Evolutionary conservation across 208 protist genomes (phyloP), one percentile per base, ranked within the genome.

Genomic region (Trypanosomatidae sp.): DNA sequence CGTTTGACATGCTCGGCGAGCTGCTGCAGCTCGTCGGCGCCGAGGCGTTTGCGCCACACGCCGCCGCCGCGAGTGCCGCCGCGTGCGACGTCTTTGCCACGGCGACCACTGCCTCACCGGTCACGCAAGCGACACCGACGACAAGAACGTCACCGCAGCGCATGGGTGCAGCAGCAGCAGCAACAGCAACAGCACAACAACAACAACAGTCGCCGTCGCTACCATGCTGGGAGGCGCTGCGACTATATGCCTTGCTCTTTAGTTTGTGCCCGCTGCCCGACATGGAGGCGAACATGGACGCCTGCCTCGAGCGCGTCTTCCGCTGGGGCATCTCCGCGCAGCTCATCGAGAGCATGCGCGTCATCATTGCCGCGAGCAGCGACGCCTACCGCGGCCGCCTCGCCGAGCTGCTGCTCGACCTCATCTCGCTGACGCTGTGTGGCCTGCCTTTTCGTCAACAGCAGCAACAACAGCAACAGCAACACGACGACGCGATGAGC

Each of bases 351-450:
- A 78, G 68, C 41, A 86, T 92, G 78, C 50, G 72, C 8, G 62
- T 72, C 42, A 87, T 92, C 50, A 84, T 88, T 44, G 48, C 77
- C 1, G 59, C 66, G 10, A 74, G 75, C 11, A 67, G 56, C 37
- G 37, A 37, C 25, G 54, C 70, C 52, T 79, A 81, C 48, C 71
- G 72, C 18, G 56, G 58, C 15, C 79, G 77, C 52, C 43, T 92
- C 32, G 78, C 88, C 48, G 74, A 88, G 48, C 70, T 66, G 20
- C 48, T 92, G 43, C 66, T 92, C 7, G 83, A 92, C 52, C 79
- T 86, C 69, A 92, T 92, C 54, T 92, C 83, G 20, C 58, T 92
- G 26, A 92, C 83, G 20, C 68, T 92, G 2, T 92, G 78, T 43
- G 78, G 78, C 13, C 50, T 88, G 4, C 83, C 83, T 4, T 92